Evolutionary conservation across 495 filamentous ascomycete genomes (phyloP), one percentile per base, ranked within the genome.

Genomic region (Podospora conica): DNA sequence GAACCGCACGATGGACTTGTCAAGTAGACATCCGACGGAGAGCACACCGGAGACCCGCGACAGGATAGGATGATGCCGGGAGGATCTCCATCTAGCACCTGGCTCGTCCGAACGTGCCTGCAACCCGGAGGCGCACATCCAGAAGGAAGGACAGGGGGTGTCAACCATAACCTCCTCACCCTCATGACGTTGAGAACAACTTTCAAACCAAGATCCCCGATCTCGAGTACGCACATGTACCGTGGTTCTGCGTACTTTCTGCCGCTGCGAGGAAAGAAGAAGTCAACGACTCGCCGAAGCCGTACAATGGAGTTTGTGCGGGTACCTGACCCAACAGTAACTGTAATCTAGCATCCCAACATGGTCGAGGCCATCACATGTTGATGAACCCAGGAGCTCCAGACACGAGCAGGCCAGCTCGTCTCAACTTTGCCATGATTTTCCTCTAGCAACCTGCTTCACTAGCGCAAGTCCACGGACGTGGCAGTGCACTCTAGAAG

Each of bases 401-500:
- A 21, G 18, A 15, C 2, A 48, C 18, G 15, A 0, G 6, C 15
- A 48, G 6, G 40, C 6, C 40, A n/a, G n/a, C n/a, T 59, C 29
- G 58, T 29, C 25, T 59, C 27, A 59, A 48, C 25, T 59, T 59
- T 59, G 28, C 58, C 58, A 59, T 29, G 24, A 27, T 59, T n/a
- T 59, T 59, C 58, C n/a, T n/a, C 6, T 18, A 48, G 15, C 40
- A 48, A n/a, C 40, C 40, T 48, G 40, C 40, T 48, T 48, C 59
- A 33, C 53, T 57, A 9, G 40, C 22, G 20, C 21, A 29, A 33
- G 48, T 65, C 28, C 33, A 31, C 58, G 12, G 40, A 33, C 61
- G 65, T 65, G 65, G 69, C 61, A 58, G 27, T 20, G 55, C 64
- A n/a, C 48, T 67, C 67, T 40, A 68, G 69, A 73, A 74, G 61